Base-by-base conservation (phyloP, 257 asterid genomes). In the Apocynum venetum region DNA sequence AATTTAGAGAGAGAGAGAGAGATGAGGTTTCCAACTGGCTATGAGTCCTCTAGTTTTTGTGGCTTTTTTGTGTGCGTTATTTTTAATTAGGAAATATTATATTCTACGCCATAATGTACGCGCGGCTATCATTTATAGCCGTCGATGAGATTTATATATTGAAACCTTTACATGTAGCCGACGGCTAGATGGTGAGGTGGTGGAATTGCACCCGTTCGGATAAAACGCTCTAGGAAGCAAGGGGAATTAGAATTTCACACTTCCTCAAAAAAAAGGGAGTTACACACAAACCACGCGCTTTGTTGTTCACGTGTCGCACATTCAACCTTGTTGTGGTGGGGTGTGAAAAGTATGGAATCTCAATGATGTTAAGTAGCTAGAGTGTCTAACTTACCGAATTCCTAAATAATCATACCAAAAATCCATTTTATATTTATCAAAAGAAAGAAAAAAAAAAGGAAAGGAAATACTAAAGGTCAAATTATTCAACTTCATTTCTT, bases 21-120 rank as follows among this genome's bases (percentile, higher is more conserved):
- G 75, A 80, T 41, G 75, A 67, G 80, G 76, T 70, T 87, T 86
- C 87, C 89, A 88, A 77, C 87, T 88, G 88, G 89, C 76, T 53
- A 63, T 70, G 70, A 72, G 48, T 59, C 84, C 79, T 59, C 80
- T 44, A 57, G 79, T 57, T 76, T 65, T 55, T 79, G 73, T 79
- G 78, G 76, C 51, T 75, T 68, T 72, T 63, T 65, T 76, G 76
- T 67, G 76, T 78, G 83, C 75, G 80, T 80, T 85, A 66, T 57
- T 57, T 57, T 82, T 76, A 79, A 81, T 84, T 80, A 48, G 81
- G 82, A 82, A 65, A 76, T 51, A 17, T 47, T 80, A 70, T 83
- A 81, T 82, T 82, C 78, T 86, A 82, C 74, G 60, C 74, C 43
- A 60, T 20, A 52, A 65, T 72, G 15, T 81, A 73, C 82, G 68